Percentiles rank a stretch among this genome's conserved stretches.
Evolutionary conservation across 2,329 filamentous ascomycete genomes (phyloP).

Genomic region (Neofusicoccum sp.): DNA sequence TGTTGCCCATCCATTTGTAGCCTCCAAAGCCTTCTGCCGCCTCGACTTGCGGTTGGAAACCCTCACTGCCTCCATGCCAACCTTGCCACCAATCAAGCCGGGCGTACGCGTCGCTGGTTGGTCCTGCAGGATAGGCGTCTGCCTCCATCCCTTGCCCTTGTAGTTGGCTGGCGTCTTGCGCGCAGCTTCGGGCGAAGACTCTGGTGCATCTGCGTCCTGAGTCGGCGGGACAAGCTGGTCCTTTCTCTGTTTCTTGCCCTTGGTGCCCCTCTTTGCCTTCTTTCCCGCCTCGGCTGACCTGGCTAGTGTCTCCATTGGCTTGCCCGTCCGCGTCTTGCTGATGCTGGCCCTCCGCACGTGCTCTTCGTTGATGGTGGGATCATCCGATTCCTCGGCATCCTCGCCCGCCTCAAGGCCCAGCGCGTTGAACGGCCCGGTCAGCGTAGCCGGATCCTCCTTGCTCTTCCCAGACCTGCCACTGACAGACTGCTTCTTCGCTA

Average conservation of each 20-base stretch:
- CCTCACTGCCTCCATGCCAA: constrained; percentile 36
- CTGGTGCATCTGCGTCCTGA: constrained; percentile 30
- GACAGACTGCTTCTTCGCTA: constrained; percentile 28
- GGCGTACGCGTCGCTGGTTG: constrained; percentile 41
- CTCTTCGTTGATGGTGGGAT: constrained; percentile 28
- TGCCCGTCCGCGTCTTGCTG: constrained; percentile 41
- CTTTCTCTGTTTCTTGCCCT: constrained; percentile 45
- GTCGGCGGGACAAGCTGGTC: constrained; percentile 24
- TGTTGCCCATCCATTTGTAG: constrained; percentile 85
- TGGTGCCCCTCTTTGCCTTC: constrained; percentile 45
- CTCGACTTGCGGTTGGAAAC: constrained; percentile 43
- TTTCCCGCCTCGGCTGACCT: constrained; percentile 41
- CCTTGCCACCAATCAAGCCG: constrained; percentile 37
- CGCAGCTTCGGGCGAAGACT: constrained; percentile 28
- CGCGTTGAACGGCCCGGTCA: constrained; percentile 40
- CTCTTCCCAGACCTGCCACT: constrained; percentile 25
- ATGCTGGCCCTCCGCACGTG: constrained; percentile 35
- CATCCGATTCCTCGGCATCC: constrained; percentile 32
- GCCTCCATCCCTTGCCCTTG: constrained; percentile 65
- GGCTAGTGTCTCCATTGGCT: constrained; percentile 34
- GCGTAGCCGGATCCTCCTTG: constrained; percentile 38
- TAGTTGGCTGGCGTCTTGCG: constrained; percentile 38
- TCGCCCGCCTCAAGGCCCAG: constrained; percentile 40
- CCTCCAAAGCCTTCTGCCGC: constrained; percentile 51
- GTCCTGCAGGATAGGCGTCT: constrained; percentile 66